Conservation (phyloP, 148 eudicot genomes). For the Vaccinium myrtillus region DNA sequence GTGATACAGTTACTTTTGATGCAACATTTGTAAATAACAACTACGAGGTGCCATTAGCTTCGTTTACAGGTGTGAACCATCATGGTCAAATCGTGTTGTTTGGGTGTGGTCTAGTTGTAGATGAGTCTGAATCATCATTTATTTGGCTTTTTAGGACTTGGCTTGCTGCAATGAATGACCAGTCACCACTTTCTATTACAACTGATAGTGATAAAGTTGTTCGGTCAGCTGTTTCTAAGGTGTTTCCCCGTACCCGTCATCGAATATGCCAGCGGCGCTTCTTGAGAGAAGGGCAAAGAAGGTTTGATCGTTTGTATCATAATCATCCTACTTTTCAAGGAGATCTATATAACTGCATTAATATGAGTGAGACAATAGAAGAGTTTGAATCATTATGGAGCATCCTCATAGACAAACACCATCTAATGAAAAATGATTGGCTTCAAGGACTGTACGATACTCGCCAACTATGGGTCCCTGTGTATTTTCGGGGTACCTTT, state of each 20-base stretch:
- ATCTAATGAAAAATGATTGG: conserved; percentile 72
- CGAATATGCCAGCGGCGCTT: conserved; percentile 79
- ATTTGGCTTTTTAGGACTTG: conserved; percentile 79
- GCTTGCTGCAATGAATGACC: conserved; percentile 82
- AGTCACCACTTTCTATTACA: conserved; percentile 59
- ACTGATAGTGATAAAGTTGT: conserved; percentile 64
- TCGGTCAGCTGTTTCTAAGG: conserved; percentile 58
- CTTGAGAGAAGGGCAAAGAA: conserved; percentile 77
- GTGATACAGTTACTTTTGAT: conserved; percentile 74
- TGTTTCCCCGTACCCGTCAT: conserved; percentile 67
- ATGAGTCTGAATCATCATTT: conserved; percentile 88
- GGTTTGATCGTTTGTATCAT: conserved; percentile 56
- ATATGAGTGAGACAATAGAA: conserved; percentile 70
- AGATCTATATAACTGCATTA: conserved; percentile 78
- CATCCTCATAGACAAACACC: conserved; percentile 61
- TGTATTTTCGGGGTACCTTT: conserved; percentile 79
- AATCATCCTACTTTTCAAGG: conserved; percentile 68
- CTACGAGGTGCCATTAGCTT: conserved; percentile 74
- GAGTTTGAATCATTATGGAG: conserved; percentile 86
- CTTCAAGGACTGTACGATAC: conserved; percentile 59
- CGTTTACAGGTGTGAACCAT: conserved; percentile 86
- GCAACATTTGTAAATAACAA: conserved; percentile 59
- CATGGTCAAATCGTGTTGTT: conserved; percentile 82
- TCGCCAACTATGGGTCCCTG: conserved; percentile 80
- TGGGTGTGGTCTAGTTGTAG: conserved; percentile 81